Percentiles rank a stretch among this genome's conserved stretches.
phyloP scores from a whole-genome alignment of 345 rosid species.

The Hirschfeldia incana region DNA sequence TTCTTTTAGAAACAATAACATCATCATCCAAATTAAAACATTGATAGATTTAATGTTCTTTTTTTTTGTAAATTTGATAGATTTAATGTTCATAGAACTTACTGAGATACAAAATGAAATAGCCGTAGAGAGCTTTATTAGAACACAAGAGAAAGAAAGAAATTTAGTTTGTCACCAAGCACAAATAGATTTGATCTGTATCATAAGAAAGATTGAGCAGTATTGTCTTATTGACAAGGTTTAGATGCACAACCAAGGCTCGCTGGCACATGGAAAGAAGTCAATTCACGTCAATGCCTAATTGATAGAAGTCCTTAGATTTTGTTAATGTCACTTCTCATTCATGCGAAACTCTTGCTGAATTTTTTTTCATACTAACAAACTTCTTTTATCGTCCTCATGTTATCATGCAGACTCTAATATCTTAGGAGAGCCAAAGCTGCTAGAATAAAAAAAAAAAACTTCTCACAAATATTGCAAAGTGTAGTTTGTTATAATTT shows the following conservation, averaged over 20 bases:
- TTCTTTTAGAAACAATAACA: background rate
- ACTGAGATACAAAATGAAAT: no score
- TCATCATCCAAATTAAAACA: background rate
- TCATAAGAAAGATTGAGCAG: background rate
- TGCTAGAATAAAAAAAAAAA: background rate
- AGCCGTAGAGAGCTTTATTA: no score
- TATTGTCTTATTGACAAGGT: background rate
- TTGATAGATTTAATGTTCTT: no score
- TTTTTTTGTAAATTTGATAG: no score
- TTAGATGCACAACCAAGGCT: background rate
- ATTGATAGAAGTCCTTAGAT: background rate
- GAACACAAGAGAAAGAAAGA: no score
- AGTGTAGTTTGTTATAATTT: background rate
- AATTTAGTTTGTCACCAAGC: no score
- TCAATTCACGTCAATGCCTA: background rate
- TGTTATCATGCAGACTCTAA: background rate
- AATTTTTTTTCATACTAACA: background rate
- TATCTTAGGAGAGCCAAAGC: background rate
- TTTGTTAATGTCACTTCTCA: background rate
- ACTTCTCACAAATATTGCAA: background rate
- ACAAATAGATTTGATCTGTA: no score
- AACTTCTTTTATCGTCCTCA: background rate
- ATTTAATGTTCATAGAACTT: no score
- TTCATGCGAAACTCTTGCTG: background rate
- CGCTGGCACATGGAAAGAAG: background rate